Evolutionary conservation across 768 basidiomycete species (phyloP).

Genomic region (Russula abietina): DNA sequence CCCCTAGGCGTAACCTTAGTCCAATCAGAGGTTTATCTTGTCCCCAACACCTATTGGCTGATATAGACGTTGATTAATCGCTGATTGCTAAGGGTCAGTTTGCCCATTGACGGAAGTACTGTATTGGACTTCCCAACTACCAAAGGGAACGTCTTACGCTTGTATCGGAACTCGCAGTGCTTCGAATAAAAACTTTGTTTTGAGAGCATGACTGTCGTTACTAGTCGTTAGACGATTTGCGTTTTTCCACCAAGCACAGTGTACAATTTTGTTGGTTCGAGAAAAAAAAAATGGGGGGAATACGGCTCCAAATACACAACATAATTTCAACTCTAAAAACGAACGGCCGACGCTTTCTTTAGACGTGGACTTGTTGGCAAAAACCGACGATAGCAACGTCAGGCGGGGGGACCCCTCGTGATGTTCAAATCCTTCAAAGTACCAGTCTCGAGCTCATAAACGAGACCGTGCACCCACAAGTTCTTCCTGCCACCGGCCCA

Average conservation of each 20-base stretch:
- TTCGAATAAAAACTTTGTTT: too few species aligned
- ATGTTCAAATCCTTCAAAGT: slow-evolving; percentile 28
- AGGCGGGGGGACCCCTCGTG: slow-evolving; percentile 7
- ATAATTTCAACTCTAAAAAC: background rate
- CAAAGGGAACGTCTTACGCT: background rate
- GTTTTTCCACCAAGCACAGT: background rate
- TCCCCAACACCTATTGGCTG: background rate
- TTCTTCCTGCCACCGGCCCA: slow-evolving; percentile 34
- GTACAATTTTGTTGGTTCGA: background rate
- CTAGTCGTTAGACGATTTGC: background rate
- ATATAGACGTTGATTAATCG: background rate
- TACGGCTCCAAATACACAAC: background rate
- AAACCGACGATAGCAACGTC: background rate
- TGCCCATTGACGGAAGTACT: background rate
- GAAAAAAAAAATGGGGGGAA: background rate
- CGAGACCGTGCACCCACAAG: slow-evolving; percentile 53
- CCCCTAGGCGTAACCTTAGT: background rate
- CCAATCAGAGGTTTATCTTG: background rate
- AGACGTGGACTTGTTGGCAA: background rate
- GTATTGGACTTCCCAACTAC: background rate
- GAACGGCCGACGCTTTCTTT: background rate
- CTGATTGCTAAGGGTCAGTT: background rate
- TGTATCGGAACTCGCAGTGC: too few species aligned
- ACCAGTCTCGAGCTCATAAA: slow-evolving; percentile 33
- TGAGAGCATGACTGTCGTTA: too few species aligned